A percentile compares a stretch with the other conserved stretches of the same genome.
Conservation (phyloP, 2,329 filamentous ascomycete genomes). For the Epichloe amarillans region DNA sequence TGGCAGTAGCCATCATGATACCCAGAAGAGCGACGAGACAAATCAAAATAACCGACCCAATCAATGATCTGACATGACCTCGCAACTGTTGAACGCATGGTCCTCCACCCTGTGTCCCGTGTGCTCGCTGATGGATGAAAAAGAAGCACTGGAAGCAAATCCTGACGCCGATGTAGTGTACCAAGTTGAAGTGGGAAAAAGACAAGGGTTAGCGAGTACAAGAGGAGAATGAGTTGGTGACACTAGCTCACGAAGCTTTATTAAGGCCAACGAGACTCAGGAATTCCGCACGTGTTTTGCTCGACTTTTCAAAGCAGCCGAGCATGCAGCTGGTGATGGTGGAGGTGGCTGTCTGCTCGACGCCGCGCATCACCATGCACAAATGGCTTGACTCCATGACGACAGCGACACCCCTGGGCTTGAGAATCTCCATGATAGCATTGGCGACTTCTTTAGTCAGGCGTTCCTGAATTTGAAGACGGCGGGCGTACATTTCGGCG, state of each 20-base stretch:
- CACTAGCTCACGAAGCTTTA: conserved; percentile 2
- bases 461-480: conserved; percentile 91
- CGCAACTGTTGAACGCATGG: conserved; percentile 18
- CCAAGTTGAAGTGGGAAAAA: conserved; percentile 1
- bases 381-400: conserved; percentile 96
- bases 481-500: conserved; percentile 89
- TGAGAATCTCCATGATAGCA: conserved; percentile 82
- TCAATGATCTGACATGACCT: neutral
- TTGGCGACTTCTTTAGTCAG: conserved; percentile 93
- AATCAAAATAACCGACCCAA: neutral
- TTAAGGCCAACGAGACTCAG: conserved; percentile 64
- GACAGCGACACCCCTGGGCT: conserved; percentile 88
- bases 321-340: conserved; percentile 96
- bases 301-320: conserved; percentile 85
- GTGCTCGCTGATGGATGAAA: neutral
- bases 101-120: conserved; percentile 1
- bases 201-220: neutral
- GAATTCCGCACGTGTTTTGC: conserved; percentile 93
- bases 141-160: neutral
- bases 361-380: conserved; percentile 99
- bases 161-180: neutral
- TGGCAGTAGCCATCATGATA: conserved; percentile 8
- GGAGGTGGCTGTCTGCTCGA: conserved; percentile 74
- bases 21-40: neutral
- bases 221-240: neutral